phyloP scores from a whole-genome alignment of 805 yeast genomes.

The Starmera dryadoides region DNA sequence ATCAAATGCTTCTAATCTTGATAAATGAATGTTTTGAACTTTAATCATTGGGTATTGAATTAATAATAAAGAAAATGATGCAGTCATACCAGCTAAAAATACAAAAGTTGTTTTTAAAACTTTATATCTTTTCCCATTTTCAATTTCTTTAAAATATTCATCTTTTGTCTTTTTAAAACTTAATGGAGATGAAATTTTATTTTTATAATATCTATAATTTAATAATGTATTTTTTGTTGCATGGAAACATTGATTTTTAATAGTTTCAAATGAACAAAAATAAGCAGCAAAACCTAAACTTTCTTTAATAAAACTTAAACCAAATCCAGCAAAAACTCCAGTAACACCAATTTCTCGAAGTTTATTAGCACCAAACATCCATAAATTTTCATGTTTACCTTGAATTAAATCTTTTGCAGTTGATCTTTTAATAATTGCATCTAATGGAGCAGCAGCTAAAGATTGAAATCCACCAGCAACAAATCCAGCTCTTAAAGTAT shows the following conservation, averaged over 20 bases:
- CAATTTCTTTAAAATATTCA: constrained; percentile 16
- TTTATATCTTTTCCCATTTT: constrained; percentile 25
- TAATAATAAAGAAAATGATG: constrained; percentile 68
- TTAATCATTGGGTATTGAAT: constrained; percentile 81
- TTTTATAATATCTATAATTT: constrained; percentile 34
- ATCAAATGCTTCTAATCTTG: constrained; percentile 76
- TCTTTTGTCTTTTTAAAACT: constrained; percentile 13
- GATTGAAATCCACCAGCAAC: constrained; percentile 84
- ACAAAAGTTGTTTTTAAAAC: constrained; percentile 63
- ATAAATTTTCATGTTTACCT: constrained; percentile 62
- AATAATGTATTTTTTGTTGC: constrained; percentile 38
- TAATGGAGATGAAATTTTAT: constrained; percentile 20
- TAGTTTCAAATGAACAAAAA: constrained; percentile 71
- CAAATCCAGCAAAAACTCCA: constrained; percentile 88
- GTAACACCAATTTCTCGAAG: constrained; percentile 65
- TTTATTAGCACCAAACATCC: constrained; percentile 70
- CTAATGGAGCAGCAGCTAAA: constrained; percentile 89
- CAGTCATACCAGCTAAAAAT: constrained; percentile 79
- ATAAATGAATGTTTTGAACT: constrained; percentile 71
- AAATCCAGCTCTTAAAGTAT: constrained; percentile 72
- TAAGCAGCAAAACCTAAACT: constrained; percentile 77
- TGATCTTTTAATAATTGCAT: constrained; percentile 82
- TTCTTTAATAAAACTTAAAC: constrained; percentile 73
- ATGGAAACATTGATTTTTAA: constrained; percentile 62
- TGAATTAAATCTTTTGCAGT: constrained; percentile 64